These are phyloP conservation scores for Umbellularia californica DNA, from an alignment of 164 flowering plant species.

Conservation along the genomic window DNA sequence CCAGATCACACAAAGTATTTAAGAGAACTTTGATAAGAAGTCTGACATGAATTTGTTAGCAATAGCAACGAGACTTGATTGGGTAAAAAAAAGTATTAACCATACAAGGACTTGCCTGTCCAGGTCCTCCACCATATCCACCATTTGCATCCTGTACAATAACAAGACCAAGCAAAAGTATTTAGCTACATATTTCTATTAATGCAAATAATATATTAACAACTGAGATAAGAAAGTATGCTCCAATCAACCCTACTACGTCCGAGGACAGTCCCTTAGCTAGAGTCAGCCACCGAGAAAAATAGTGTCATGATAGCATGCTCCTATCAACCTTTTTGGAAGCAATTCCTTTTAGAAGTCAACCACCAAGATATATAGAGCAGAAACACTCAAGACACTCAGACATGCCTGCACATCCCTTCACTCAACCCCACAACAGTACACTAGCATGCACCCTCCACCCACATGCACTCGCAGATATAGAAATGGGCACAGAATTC, in stretches of 20 bases:
- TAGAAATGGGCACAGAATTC: too few relatives aligned
- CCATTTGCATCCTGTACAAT: constrained; percentile 66
- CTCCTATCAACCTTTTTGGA: too few relatives aligned
- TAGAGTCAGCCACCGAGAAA: background rate
- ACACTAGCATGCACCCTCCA: too few relatives aligned
- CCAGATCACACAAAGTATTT: background rate
- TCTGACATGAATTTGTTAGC: background rate
- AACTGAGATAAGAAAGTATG: background rate
- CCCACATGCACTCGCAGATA: too few relatives aligned
- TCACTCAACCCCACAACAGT: background rate
- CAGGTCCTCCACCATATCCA: constrained; percentile 98
- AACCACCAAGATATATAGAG: background rate
- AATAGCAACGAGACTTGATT: background rate
- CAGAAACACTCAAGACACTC: background rate
- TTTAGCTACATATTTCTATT: background rate
- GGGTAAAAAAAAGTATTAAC: background rate
- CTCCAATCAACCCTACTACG: background rate
- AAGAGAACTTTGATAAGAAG: too few relatives aligned
- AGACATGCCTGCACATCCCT: background rate
- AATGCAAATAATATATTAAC: background rate
- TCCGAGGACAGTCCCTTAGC: background rate
- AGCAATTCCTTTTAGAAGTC: background rate
- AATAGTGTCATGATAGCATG: background rate
- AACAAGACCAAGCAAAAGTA: background rate
- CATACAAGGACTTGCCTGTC: constrained; percentile 61